Evolutionary conservation across 164 flowering plant species (phyloP).

Genomic region (Buxus sempervirens): DNA sequence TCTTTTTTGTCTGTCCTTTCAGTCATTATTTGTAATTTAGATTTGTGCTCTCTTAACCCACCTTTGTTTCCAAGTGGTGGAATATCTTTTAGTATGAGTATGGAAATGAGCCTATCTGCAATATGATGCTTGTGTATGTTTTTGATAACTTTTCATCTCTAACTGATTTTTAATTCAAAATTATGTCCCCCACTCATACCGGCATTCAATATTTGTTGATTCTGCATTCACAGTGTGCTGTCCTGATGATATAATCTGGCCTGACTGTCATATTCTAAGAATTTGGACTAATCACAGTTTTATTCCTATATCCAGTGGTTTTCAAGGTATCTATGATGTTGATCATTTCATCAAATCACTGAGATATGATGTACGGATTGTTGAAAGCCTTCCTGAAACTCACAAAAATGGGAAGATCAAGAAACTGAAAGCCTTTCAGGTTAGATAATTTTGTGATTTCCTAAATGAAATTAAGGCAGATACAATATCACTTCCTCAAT

Average conservation of each 20-base stretch:
- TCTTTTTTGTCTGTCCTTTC: background rate
- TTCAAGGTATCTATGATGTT: conserved; percentile 91
- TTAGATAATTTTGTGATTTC: conserved; percentile 20
- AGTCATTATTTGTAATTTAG: background rate
- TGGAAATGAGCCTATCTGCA: background rate
- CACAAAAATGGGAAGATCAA: conserved; percentile 69
- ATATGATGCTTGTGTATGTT: background rate
- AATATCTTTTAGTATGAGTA: background rate
- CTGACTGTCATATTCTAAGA: no score
- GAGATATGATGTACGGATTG: conserved; percentile 75
- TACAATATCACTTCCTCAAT: conserved; percentile 45
- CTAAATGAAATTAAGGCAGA: background rate
- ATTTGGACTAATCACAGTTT: background rate
- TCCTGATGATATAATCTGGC: background rate
- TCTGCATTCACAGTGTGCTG: no score
- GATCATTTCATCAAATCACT: conserved; percentile 80
- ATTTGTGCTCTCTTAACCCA: background rate
- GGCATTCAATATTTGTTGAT: no score
- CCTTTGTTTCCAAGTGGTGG: background rate
- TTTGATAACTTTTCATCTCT: background rate
- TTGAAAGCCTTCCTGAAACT: conserved; percentile 79
- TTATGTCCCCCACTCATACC: background rate
- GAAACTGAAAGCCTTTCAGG: conserved; percentile 90
- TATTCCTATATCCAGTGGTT: conserved; percentile 56
- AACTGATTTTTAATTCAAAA: background rate